Percentiles rank a stretch among this genome's conserved stretches.
These are phyloP conservation scores for Dalbergia oliveri DNA, from an alignment of 306 rosid genomes.

Conservation along the genomic window DNA sequence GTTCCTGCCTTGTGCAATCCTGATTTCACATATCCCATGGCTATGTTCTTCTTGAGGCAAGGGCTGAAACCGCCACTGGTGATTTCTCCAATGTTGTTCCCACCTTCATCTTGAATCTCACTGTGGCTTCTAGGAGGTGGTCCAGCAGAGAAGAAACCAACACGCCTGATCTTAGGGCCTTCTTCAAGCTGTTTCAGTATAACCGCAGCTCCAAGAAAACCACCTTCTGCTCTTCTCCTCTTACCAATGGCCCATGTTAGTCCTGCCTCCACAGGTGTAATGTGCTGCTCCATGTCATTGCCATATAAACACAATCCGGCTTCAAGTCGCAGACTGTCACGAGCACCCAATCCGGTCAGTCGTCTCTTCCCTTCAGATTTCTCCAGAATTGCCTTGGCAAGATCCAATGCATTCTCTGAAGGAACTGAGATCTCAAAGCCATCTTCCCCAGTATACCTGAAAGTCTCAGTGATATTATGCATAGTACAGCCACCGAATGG, in stretches of 20 bases:
- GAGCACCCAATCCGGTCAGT: constrained; percentile 94
- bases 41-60: constrained; percentile 94
- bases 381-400: constrained; percentile 93
- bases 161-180: constrained; percentile 90
- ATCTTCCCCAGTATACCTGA: constrained; percentile 99
- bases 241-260: constrained; percentile 98
- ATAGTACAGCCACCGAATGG: background rate
- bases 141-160: constrained; percentile 86
- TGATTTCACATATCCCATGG: constrained; percentile 97
- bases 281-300: constrained; percentile 93
- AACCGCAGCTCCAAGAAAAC: constrained; percentile 90
- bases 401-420: constrained; percentile 83
- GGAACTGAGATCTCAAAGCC: constrained; percentile 99
- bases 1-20: constrained; percentile 95
- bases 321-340: constrained; percentile 96
- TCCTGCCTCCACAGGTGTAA: constrained; percentile 94
- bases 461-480: constrained; percentile 45
- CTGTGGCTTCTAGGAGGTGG: constrained; percentile 98
- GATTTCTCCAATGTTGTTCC: constrained; percentile 85
- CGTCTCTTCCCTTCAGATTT: constrained; percentile 92
- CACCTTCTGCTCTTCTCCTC: constrained; percentile 97
- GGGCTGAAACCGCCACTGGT: constrained; percentile 99
- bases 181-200: constrained; percentile 84
- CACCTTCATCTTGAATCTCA: constrained; percentile 86
- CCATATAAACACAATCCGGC: constrained; percentile 97